Evolutionary conservation across 2,329 filamentous ascomycete genomes (phyloP).

Genomic region (Fusarium anthophilum): DNA sequence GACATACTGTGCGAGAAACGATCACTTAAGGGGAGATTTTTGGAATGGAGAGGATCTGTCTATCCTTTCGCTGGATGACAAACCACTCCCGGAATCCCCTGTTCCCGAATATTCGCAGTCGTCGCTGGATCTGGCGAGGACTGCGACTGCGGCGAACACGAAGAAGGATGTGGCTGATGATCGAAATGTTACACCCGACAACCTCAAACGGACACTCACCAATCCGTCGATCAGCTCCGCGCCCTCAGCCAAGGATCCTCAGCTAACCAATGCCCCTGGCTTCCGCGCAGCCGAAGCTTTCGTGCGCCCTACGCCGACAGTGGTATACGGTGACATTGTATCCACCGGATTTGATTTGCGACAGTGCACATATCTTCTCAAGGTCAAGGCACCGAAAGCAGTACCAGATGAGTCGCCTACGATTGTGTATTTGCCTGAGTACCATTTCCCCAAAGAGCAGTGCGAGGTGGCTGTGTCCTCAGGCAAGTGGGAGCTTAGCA

Average conservation of each 20-base stretch:
- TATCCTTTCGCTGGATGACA: slow-evolving; percentile 87
- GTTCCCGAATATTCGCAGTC: slow-evolving; percentile 59
- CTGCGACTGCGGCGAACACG: slow-evolving; percentile 17
- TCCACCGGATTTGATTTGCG: slow-evolving; percentile 84
- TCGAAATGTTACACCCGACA: slow-evolving; percentile 74
- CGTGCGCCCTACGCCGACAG: slow-evolving; percentile 83
- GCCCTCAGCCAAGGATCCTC: slow-evolving; percentile 61
- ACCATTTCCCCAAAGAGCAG: slow-evolving; percentile 84
- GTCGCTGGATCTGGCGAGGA: slow-evolving; percentile 51
- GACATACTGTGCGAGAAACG: slow-evolving; percentile 86
- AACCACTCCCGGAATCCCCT: slow-evolving; percentile 63
- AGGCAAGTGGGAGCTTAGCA: slow-evolving; percentile 89
- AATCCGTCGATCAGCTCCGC: slow-evolving; percentile 72
- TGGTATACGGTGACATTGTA: slow-evolving; percentile 75
- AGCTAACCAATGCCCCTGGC: slow-evolving; percentile 72
- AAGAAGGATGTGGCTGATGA: slow-evolving; percentile 60
- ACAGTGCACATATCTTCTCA: slow-evolving; percentile 79
- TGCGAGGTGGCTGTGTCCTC: slow-evolving; percentile 79
- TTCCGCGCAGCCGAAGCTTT: slow-evolving; percentile 94
- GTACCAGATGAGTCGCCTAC: slow-evolving; percentile 75
- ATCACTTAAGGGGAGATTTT: slow-evolving; percentile 87
- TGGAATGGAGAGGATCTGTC: slow-evolving; percentile 99
- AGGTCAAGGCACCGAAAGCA: slow-evolving; percentile 68
- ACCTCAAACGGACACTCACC: slow-evolving; percentile 77
- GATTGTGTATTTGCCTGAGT: slow-evolving; percentile 86